Conservation (phyloP, 208 protist genomes). For the Vickermania spadyakhi region DNA sequence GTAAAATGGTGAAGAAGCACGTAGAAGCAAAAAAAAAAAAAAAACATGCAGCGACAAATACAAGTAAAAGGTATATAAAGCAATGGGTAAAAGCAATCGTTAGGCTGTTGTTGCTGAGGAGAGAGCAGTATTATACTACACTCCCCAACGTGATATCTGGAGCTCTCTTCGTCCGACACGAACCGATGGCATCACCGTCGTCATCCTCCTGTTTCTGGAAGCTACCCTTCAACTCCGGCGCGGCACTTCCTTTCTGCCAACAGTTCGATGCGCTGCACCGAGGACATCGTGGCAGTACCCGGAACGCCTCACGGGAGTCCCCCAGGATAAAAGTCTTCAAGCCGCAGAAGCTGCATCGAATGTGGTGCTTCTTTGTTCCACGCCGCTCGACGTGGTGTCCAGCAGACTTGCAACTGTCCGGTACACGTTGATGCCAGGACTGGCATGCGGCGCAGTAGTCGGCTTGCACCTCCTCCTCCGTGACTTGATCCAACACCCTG, state of each 20-base stretch:
- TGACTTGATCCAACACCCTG: constrained; percentile 29
- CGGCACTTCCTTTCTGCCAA: constrained; percentile 51
- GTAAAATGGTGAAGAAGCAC: no score
- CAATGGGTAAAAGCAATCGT: no score
- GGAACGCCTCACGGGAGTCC: constrained; percentile 37
- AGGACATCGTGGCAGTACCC: constrained; percentile 55
- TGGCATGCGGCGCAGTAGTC: constrained; percentile 59
- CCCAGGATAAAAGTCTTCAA: constrained; percentile 73
- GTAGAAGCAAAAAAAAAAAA: no score
- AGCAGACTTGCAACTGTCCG: constrained; percentile 35
- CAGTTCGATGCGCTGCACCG: constrained; percentile 34
- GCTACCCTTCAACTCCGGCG: no score
- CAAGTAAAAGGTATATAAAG: no score
- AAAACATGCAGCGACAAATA: no score
- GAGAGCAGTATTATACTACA: no score
- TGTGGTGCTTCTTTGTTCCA: constrained; percentile 44
- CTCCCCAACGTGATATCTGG: no score
- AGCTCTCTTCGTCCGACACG: no score
- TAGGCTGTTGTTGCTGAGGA: no score
- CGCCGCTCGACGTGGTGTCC: constrained; percentile 37
- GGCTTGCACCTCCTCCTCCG: constrained; percentile 42
- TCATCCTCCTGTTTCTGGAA: no score
- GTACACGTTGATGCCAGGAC: constrained; percentile 38
- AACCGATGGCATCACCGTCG: no score
- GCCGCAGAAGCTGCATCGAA: constrained; percentile 60